These are phyloP conservation scores for Gautieria morchelliformis DNA, from an alignment of 768 basidiomycete species.

Conservation along the genomic window DNA sequence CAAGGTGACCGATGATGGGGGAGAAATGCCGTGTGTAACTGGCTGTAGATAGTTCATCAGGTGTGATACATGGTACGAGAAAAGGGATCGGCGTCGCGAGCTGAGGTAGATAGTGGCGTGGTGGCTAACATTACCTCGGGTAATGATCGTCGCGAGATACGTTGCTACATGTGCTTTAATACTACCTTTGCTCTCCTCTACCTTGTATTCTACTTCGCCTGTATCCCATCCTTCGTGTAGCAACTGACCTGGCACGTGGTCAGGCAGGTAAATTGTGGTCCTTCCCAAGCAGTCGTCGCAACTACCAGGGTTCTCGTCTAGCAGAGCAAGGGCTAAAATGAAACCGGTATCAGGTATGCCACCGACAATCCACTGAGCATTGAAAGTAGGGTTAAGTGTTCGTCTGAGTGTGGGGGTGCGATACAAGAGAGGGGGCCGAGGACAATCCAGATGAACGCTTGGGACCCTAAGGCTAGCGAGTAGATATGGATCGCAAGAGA, in stretches of 20 bases:
- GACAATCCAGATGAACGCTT: background rate
- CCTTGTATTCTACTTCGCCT: conserved; percentile 20
- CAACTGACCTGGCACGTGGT: background rate
- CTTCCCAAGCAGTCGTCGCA: conserved; percentile 20
- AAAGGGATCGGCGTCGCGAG: conserved; percentile 13
- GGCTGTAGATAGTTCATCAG: conserved; percentile 15
- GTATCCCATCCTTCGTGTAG: background rate
- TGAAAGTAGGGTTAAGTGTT: conserved; percentile 17
- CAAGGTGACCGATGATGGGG: conserved; percentile 30
- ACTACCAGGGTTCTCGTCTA: conserved; percentile 19
- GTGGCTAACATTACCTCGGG: conserved; percentile 19
- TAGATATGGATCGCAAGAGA: conserved; percentile 21
- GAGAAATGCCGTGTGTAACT: conserved; percentile 30
- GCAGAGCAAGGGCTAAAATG: conserved; percentile 12
- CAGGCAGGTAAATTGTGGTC: background rate
- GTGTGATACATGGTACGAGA: background rate
- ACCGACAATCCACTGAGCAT: conserved; percentile 18
- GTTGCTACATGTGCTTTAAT: conserved; percentile 19
- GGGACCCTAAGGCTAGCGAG: conserved; percentile 12
- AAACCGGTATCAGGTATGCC: conserved; percentile 19
- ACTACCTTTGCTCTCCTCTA: conserved; percentile 24
- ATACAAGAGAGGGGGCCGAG: conserved; percentile 7
- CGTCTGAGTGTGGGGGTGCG: conserved; percentile 18
- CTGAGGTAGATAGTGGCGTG: conserved; percentile 20
- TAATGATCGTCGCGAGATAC: conserved; percentile 18